phyloP scores from a whole-genome alignment of 164 flowering plant species.

The Stephania cephalantha region DNA sequence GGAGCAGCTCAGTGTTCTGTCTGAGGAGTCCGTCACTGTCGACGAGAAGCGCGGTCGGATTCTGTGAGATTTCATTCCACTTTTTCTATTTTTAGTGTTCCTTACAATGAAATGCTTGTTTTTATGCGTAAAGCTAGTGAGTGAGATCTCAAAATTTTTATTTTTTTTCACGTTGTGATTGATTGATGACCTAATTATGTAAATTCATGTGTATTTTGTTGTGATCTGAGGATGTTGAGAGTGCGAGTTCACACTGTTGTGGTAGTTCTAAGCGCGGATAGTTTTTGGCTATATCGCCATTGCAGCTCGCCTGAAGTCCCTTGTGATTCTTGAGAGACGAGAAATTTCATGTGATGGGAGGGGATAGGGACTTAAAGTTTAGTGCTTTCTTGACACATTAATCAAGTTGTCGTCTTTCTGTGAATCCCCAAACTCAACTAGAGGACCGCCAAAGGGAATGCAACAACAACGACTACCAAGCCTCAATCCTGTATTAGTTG shows the following conservation, averaged over 20 bases:
- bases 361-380: not conserved
- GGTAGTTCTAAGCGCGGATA: not conserved
- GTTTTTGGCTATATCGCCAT: not conserved
- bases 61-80: constrained; percentile 31
- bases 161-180: not conserved
- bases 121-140: not conserved
- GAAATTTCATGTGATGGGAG: not conserved
- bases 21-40: constrained; percentile 66
- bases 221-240: not conserved
- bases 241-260: not conserved
- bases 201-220: too few relatives aligned
- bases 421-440: not conserved
- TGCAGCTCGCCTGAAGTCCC: not conserved
- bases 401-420: not conserved
- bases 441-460: too few relatives aligned
- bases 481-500: too few relatives aligned
- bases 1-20: constrained; percentile 66
- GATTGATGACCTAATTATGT: not conserved
- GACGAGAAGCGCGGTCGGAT: constrained; percentile 74
- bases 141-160: not conserved
- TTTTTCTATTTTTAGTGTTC: not conserved
- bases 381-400: not conserved
- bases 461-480: too few relatives aligned
- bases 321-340: not conserved
- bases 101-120: not conserved